These are phyloP conservation scores for Mortierella sp. DNA, from an alignment of 371 early-diverging fungal species.

Conservation along the genomic window DNA sequence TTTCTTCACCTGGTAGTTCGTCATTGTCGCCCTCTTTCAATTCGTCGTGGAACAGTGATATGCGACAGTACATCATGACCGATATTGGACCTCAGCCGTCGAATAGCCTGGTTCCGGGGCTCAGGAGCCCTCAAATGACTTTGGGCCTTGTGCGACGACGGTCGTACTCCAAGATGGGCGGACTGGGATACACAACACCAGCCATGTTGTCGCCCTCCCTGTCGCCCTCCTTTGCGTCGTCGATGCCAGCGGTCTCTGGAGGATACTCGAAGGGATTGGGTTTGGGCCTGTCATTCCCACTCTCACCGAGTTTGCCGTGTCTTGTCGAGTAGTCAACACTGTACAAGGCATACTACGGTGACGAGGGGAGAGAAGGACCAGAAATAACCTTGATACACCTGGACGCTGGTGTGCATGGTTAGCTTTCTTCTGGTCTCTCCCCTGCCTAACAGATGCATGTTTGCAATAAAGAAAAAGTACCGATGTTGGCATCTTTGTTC, in stretches of 20 bases:
- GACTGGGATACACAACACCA: conserved; percentile 10
- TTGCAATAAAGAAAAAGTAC: too few species aligned
- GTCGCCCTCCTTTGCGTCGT: too few species aligned
- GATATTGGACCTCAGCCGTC: conserved; percentile 53
- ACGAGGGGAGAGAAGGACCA: too few species aligned
- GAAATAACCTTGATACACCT: too few species aligned
- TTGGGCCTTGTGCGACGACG: conserved; percentile 15
- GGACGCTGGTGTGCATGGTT: too few species aligned
- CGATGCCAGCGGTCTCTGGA: too few species aligned
- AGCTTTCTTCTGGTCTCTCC: neutral
- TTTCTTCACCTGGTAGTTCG: conserved; percentile 22
- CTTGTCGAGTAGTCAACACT: too few species aligned
- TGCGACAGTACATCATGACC: conserved; percentile 49
- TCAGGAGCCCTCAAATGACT: conserved; percentile 15
- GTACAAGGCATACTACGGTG: too few species aligned
- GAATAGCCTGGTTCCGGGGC: conserved; percentile 31
- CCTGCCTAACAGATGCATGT: neutral
- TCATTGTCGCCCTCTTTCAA: conserved; percentile 29
- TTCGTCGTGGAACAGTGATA: conserved; percentile 38
- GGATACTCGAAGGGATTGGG: too few species aligned
- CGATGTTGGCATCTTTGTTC: too few species aligned
- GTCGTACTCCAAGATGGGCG: conserved; percentile 37
- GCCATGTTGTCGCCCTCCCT: neutral
- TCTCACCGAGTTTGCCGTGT: too few species aligned
- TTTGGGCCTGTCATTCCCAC: too few species aligned